Evolutionary conservation across 495 filamentous ascomycete species (phyloP).

Genomic region (Xylaria curta): DNA sequence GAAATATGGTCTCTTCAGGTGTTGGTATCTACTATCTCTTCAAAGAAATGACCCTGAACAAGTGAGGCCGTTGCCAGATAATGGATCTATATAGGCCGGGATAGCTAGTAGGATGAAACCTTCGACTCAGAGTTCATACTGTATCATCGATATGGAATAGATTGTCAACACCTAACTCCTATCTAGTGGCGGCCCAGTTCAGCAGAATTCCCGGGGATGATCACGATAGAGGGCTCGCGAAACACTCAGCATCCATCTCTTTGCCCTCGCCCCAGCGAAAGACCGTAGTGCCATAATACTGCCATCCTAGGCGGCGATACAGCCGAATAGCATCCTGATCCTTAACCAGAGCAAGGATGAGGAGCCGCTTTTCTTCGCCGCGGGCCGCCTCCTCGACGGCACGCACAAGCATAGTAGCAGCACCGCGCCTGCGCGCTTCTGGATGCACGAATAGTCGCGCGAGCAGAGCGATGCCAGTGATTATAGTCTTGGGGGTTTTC

Average conservation of each 20-base stretch:
- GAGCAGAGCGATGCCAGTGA: conserved; percentile 14
- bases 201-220: background rate
- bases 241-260: conserved; percentile 29
- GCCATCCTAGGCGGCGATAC: conserved; percentile 30
- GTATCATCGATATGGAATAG: background rate
- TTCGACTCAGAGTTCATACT: background rate
- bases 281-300: conserved; percentile 24
- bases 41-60: background rate
- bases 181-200: background rate
- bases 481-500: conserved; percentile 12
- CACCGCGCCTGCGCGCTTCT: conserved; percentile 18
- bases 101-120: background rate
- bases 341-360: conserved; percentile 31
- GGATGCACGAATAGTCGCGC: conserved; percentile 34
- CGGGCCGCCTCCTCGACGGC: conserved; percentile 25
- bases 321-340: conserved; percentile 32
- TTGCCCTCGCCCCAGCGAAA: conserved; percentile 27
- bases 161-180: background rate
- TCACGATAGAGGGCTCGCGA: conserved; percentile 20
- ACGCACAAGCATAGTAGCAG: conserved; percentile 25
- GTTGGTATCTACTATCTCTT: background rate
- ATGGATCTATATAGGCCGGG: background rate
- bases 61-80: background rate
- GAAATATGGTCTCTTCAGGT: background rate
- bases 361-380: conserved; percentile 9